Evolutionary conservation across 306 rosid species (phyloP).

Genomic region (Vigna unguiculata): DNA sequence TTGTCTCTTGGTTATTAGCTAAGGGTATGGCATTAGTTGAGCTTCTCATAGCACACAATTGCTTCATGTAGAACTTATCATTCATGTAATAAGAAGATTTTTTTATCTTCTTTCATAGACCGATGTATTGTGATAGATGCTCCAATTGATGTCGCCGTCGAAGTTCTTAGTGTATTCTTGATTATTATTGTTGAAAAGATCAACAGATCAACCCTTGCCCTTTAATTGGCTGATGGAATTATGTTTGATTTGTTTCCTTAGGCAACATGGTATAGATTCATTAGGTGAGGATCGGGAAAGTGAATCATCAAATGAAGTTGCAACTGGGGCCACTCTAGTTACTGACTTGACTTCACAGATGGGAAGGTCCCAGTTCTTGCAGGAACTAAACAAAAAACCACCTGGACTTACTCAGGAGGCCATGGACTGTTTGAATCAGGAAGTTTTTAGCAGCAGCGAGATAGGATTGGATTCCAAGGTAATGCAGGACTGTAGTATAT

Average conservation of each 20-base stretch:
- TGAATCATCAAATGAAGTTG: conserved; percentile 46
- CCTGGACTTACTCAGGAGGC: conserved; percentile 81
- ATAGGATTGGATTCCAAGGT: conserved; percentile 42
- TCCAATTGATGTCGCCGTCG: neutral
- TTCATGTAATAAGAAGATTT: neutral
- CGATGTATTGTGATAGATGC: neutral
- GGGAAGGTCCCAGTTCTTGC: conserved; percentile 55
- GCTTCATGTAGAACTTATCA: conserved; percentile 25
- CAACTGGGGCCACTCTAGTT: conserved; percentile 37
- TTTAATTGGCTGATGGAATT: conserved; percentile 26
- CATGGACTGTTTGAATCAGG: conserved; percentile 59
- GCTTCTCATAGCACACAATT: conserved; percentile 16
- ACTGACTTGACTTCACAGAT: conserved; percentile 58
- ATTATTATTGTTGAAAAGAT: conserved; percentile 15
- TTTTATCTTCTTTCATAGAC: neutral
- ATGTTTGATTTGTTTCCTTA: conserved; percentile 23
- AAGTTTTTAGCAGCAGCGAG: conserved; percentile 55
- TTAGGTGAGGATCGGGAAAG: conserved; percentile 43
- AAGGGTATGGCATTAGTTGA: conserved; percentile 18
- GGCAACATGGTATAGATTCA: conserved; percentile 51
- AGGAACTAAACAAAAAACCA: conserved; percentile 61
- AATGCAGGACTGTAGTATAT: conserved; percentile 78
- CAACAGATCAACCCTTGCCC: conserved; percentile 19
- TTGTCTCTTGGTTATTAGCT: neutral
- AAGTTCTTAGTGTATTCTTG: neutral